These are phyloP conservation scores for Juglanconis juglandina DNA, from an alignment of 2,329 filamentous ascomycete species.

Conservation along the genomic window DNA sequence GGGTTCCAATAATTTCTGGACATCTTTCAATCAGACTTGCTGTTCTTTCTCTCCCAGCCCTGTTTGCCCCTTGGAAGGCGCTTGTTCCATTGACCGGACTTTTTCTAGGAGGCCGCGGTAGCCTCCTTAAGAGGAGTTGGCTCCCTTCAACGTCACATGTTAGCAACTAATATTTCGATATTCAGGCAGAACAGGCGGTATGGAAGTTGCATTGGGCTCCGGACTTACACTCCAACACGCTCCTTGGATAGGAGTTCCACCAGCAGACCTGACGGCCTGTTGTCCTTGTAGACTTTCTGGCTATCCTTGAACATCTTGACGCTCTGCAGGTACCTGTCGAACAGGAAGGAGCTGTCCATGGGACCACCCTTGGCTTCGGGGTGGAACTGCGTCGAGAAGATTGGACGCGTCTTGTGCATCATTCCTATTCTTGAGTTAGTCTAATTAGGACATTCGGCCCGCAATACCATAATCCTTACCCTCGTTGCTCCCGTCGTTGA, in stretches of 20 bases:
- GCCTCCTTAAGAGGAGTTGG: conserved; percentile 43
- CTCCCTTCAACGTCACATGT: conserved; percentile 33
- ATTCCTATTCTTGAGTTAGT: conserved; percentile 50
- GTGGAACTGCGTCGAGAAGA: conserved; percentile 98
- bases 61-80: too few relatives aligned
- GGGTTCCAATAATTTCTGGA: not conserved
- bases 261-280: conserved; percentile 80
- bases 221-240: conserved; percentile 71
- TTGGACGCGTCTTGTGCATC: conserved; percentile 92
- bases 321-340: conserved; percentile 92
- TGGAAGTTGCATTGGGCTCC: not conserved
- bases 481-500: conserved; percentile 97
- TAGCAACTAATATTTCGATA: not conserved
- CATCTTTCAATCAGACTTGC: not conserved
- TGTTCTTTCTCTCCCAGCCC: too few relatives aligned
- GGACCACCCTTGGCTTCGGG: conserved; percentile 97
- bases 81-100: not conserved
- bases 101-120: not conserved
- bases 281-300: conserved; percentile 77
- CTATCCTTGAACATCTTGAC: conserved; percentile 85
- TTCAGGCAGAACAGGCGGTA: not conserved
- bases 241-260: conserved; percentile 91
- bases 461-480: conserved; percentile 40
- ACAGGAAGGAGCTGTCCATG: conserved; percentile 91
- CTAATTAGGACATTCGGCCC: conserved; percentile 19